Evolutionary conservation across 352 stramenopile genomes (phyloP), one percentile per base, ranked within the genome.

Genomic region (Phytopythium boreale): DNA sequence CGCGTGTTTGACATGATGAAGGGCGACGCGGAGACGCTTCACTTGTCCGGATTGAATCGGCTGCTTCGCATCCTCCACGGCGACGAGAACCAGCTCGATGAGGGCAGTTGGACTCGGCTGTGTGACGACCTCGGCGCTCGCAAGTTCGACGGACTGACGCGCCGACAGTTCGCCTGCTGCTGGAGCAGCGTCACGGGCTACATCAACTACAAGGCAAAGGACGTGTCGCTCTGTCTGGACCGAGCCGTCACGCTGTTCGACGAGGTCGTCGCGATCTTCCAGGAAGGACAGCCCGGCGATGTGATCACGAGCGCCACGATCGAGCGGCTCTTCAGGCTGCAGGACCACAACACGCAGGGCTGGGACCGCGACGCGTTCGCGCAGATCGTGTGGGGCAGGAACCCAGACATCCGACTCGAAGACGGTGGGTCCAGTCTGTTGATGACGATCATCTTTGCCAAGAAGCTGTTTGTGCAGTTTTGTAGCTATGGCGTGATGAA

Each of bases 401-500:
- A 76, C 70, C 63, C 66, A 1, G 66, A 62, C 3, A 59, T 74
- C 22, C 70, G 34, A 22, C 76, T 78, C 31, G 58, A 76, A 51
- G 74, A 79, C 34, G 69, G 76, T 36, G 70, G 71, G 2, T 66
- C 72, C 59, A 69, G 56, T 20, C 37, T 80, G 17, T 85, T 76
- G 78, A 69, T 78, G 63, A 83, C 78, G 34, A 57, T 87, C 8
- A 75, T 77, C 56, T 87, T 80, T 59, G 62, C 76, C 1, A 82
- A 78, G 57, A 69, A 78, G 20, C 72, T 87, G 0, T 87, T 83
- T 58, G 50, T 64, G 0, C 44, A 70, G 8, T 83, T 80, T 53
- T 80, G 61, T 19, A 55, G 57, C 20, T 73, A 72, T 34, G 62
- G 70, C 20, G 26, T 64, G 12, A 84, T 87, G 72, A 67, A 66